Evolutionary conservation across 306 rosid genomes (phyloP).

Genomic region (Trifolium pratense): DNA sequence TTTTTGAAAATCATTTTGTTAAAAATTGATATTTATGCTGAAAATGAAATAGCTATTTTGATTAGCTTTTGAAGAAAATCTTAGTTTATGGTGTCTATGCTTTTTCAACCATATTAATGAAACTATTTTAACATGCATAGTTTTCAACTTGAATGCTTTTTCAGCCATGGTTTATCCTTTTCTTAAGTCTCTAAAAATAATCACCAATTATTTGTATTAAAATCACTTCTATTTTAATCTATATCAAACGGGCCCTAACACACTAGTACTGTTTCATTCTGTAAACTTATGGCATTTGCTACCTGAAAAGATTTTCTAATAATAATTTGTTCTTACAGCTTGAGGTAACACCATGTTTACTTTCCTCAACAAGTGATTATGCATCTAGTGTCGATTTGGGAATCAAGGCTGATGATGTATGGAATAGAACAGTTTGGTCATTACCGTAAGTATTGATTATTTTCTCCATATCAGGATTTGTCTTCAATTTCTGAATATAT

Average conservation of each 20-base stretch:
- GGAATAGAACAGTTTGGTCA: constrained; percentile 80
- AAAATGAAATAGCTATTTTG: too few relatives aligned
- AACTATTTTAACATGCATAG: too few relatives aligned
- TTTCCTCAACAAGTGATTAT: constrained; percentile 62
- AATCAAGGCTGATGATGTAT: constrained; percentile 53
- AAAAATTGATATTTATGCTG: too few relatives aligned
- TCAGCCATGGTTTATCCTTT: too few relatives aligned
- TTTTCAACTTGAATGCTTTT: too few relatives aligned
- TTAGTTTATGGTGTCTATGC: too few relatives aligned
- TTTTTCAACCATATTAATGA: too few relatives aligned
- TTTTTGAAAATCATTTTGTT: too few relatives aligned
- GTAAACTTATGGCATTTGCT: constrained; percentile 3
- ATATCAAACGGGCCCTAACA: background rate
- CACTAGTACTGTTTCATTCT: constrained; percentile 11
- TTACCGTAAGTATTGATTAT: constrained; percentile 75
- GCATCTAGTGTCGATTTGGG: constrained; percentile 38
- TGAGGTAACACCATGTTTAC: constrained; percentile 91
- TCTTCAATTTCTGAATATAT: constrained; percentile 33
- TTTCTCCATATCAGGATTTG: constrained; percentile 24
- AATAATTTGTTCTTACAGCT: constrained; percentile 65
- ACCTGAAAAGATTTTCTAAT: constrained; percentile 17
- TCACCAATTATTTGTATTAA: too few relatives aligned
- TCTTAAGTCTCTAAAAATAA: too few relatives aligned
- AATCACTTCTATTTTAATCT: too few relatives aligned
- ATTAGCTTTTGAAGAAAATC: too few relatives aligned